Conservation (phyloP, 805 yeast genomes). For the Wickerhamomyces hampshirensis region DNA sequence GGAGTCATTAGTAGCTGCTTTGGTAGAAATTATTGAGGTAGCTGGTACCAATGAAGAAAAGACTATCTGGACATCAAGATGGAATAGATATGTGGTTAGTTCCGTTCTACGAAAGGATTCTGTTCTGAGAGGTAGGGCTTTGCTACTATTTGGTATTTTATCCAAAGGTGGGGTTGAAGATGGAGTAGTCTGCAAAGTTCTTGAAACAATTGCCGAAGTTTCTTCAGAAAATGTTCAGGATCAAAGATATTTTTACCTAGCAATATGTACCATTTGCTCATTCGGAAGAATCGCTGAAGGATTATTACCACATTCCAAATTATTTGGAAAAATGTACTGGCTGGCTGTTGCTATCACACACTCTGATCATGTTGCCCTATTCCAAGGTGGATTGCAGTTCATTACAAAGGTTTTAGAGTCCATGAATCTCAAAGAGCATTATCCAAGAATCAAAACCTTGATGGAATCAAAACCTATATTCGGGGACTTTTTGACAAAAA, state of each 20-base stretch:
- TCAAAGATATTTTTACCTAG: conserved; percentile 16
- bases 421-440: conserved; percentile 28
- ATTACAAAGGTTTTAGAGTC: conserved; percentile 32
- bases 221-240: conserved; percentile 27
- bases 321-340: conserved; percentile 34
- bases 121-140: conserved; percentile 61
- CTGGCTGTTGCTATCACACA: conserved; percentile 28
- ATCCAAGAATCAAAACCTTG: conserved; percentile 22
- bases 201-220: conserved; percentile 28
- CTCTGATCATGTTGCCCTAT: conserved; percentile 30
- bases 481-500: conserved; percentile 35
- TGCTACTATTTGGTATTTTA: conserved; percentile 65
- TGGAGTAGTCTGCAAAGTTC: conserved; percentile 37
- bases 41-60: conserved; percentile 44
- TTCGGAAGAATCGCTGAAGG: conserved; percentile 37
- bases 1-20: conserved; percentile 53
- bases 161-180: conserved; percentile 61
- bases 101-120: conserved; percentile 54
- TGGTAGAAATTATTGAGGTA: conserved; percentile 47
- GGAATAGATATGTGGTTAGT: conserved; percentile 60
- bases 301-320: conserved; percentile 26
- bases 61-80: conserved; percentile 55
- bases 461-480: conserved; percentile 28
- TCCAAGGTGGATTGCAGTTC: conserved; percentile 37
- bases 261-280: conserved; percentile 35